Conservation (phyloP, 257 asterid species). For the Solanum gandarillasii region DNA sequence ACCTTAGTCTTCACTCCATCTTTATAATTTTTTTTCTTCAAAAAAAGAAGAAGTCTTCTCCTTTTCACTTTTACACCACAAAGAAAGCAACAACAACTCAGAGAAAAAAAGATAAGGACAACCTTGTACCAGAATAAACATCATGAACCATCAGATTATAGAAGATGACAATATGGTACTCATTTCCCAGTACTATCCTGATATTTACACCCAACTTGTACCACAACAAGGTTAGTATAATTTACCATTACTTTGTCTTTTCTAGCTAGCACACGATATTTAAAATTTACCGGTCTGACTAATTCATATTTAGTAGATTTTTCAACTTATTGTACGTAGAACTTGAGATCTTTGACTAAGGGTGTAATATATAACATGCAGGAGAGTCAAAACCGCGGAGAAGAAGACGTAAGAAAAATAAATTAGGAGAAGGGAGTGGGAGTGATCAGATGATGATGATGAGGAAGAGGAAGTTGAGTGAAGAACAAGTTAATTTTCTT, state of each 20-base stretch:
- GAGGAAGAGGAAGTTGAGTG: constrained; percentile 76
- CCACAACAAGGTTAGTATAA: constrained; percentile 30
- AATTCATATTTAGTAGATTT: neutral
- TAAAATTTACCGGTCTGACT: neutral
- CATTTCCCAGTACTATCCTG: constrained; percentile 42
- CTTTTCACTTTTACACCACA: neutral
- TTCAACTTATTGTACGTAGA: too few relatives aligned
- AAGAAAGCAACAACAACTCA: neutral
- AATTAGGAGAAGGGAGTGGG: constrained; percentile 13
- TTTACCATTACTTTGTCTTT: neutral
- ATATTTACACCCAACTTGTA: constrained; percentile 17
- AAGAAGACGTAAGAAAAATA: constrained; percentile 27
- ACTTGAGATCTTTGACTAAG: neutral
- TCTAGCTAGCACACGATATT: neutral
- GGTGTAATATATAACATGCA: neutral
- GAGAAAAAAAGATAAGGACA: neutral
- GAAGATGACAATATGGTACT: constrained; percentile 35
- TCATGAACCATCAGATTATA: constrained; percentile 16
- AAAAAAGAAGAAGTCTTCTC: neutral
- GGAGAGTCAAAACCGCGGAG: constrained; percentile 27
- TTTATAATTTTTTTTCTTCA: neutral
- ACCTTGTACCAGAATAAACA: neutral
- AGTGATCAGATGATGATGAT: constrained; percentile 17
- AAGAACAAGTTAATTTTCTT: constrained; percentile 47
- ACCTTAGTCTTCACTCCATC: constrained; percentile 4